phyloP scores from a whole-genome alignment of 1,284 basidiomycete species.

The Hemileia vastatrix region DNA sequence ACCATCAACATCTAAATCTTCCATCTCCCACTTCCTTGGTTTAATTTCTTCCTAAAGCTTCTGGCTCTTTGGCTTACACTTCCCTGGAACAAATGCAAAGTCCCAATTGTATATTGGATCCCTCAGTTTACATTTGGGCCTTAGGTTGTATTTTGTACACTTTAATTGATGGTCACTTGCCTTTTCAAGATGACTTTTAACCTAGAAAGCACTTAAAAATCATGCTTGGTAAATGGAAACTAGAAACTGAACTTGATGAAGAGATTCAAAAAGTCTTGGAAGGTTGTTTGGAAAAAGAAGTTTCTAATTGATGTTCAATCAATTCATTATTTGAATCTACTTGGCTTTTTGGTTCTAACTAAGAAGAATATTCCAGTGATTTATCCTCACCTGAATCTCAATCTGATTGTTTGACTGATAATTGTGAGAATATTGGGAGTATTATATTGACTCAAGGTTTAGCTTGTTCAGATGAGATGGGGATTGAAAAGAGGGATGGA shows the following conservation, averaged over 20 bases:
- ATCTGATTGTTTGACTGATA: too few species aligned
- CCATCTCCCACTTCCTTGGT: slow-evolving; percentile 31
- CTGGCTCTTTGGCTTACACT: slow-evolving; percentile 81
- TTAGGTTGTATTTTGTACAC: slow-evolving; percentile 76
- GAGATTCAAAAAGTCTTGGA: slow-evolving; percentile 10
- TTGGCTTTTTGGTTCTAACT: too few species aligned
- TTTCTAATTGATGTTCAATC: slow-evolving; percentile 6
- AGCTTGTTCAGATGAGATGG: too few species aligned
- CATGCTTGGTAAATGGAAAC: slow-evolving; percentile 58
- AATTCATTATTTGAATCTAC: too few species aligned
- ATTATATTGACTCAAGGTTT: too few species aligned
- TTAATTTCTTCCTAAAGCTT: slow-evolving; percentile 52
- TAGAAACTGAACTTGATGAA: slow-evolving; percentile 17
- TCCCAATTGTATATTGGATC: slow-evolving; percentile 50
- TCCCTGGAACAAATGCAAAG: slow-evolving; percentile 63
- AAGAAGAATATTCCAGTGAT: too few species aligned
- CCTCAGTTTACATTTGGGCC: slow-evolving; percentile 74
- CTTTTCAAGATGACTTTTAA: slow-evolving; percentile 77
- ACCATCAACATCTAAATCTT: neutral
- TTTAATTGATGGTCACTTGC: slow-evolving; percentile 65
- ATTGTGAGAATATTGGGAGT: too few species aligned
- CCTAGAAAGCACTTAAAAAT: slow-evolving; percentile 84
- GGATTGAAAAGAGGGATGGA: too few species aligned
- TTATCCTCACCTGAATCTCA: too few species aligned
- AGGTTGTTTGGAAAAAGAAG: slow-evolving; percentile 6